Base-by-base conservation (phyloP, 2,329 filamentous ascomycete genomes). In the Colletotrichum simmondsii region DNA sequence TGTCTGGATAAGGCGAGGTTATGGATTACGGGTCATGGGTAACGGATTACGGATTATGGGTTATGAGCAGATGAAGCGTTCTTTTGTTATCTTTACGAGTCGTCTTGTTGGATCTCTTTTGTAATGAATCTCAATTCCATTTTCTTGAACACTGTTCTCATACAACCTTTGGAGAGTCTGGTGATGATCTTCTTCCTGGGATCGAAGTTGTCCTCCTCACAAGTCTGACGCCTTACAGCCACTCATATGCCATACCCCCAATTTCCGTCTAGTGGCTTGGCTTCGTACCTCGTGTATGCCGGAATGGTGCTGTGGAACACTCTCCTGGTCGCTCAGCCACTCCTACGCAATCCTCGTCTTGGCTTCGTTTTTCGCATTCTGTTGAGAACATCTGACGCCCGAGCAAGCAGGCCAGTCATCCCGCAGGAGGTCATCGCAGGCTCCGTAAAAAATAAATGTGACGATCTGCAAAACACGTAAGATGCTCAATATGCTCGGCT, bases 321-420 rank as follows among this genome's bases (percentile, higher is more conserved):
- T 35, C 26, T 63, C 10, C 3, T 6, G 10, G 22, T 11, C 12
- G 60, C 30, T 68, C 32, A 10, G n/a, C 30, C n/a, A 11, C 46
- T 32, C 42, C 28, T 22, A 12, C n/a, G 42, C 30, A 66, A 56
- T 16, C 67, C 24, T 24, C 49, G 7, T 66, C 63, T 71, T 35
- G 62, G 56, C 32, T 14, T 56, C 46, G 42, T 67, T 53, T 66
- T 56, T 56, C 67, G 62, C 46, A 30, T 71, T 60, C 12, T 3
- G 22, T 8, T n/a, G 7, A 24, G 14, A 16, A 32, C 16, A 16
- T 16, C n/a, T 12, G 54, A 12, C 32, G 5, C 32, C 19, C 28
- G 24, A 42, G 37, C 37, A 42, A 42, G 16, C 37, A 42, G 37
- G 16, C 37, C 37, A 42, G 37, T 19, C 37, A 42, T 19, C 14